phyloP scores from a whole-genome alignment of 2,329 filamentous ascomycete genomes.

The Anthostomella pinea region DNA sequence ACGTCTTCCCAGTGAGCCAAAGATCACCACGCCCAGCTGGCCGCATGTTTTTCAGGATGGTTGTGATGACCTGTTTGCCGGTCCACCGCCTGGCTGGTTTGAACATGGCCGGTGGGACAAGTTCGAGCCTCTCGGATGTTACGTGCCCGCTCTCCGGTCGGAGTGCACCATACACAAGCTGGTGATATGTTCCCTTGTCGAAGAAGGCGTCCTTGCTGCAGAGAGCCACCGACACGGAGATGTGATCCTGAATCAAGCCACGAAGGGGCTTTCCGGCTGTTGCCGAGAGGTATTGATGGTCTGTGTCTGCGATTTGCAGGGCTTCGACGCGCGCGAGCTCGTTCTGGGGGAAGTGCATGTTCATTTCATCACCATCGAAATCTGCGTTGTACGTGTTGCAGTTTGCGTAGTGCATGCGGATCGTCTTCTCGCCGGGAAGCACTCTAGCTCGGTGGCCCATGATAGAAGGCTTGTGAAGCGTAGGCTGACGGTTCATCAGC shows the following conservation, averaged over 20 bases:
- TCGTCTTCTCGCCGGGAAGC: conserved; percentile 89
- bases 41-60: conserved; percentile 87
- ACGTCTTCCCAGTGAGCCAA: conserved; percentile 75
- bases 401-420: conserved; percentile 99
- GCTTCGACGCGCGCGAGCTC: conserved; percentile 92
- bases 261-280: conserved; percentile 91
- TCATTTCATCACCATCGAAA: conserved; percentile 99
- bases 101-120: conserved; percentile 75
- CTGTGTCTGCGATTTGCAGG: conserved; percentile 88
- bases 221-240: conserved; percentile 88
- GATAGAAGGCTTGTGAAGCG: conserved; percentile 96
- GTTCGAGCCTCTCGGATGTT: conserved; percentile 74
- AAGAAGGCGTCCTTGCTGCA: conserved; percentile 93
- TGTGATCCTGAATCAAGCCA: conserved; percentile 97
- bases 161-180: conserved; percentile 87
- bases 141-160: conserved; percentile 90
- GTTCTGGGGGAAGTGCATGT: conserved; percentile 99
- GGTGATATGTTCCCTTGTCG: conserved; percentile 81
- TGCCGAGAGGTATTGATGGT: conserved; percentile 93
- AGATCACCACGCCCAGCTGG: conserved; percentile 73
- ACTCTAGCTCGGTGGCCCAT: conserved; percentile 96
- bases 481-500: conserved; percentile 97
- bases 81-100: conserved; percentile 86
- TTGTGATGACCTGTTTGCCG: conserved; percentile 93
- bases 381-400: conserved; percentile 99